phyloP scores from a whole-genome alignment of 108 stramenopile species.

The Pseudonitzschia delicatissima region DNA sequence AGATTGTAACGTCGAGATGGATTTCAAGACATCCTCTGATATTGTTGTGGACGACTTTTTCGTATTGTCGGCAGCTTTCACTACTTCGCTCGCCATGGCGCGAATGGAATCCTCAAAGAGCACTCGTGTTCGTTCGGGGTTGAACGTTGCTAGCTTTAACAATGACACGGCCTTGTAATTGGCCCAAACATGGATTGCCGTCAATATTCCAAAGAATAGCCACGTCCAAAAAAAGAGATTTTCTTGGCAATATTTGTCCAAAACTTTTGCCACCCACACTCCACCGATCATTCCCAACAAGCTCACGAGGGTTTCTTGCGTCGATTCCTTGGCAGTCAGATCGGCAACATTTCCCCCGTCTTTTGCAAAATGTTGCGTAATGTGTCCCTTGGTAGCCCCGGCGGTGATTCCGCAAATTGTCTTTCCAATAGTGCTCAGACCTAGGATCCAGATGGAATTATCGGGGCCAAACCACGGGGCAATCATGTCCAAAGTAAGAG shows the following conservation, averaged over 20 bases:
- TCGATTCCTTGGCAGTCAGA: slow-evolving; percentile 90
- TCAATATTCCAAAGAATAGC: slow-evolving; percentile 77
- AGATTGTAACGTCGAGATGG: slow-evolving; percentile 3
- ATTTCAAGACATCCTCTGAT: slow-evolving; percentile 4
- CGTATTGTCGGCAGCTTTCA: neutral
- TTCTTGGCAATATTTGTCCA: slow-evolving; percentile 34
- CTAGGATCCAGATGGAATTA: slow-evolving; percentile 38
- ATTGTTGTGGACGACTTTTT: neutral
- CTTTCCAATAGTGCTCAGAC: slow-evolving; percentile 80
- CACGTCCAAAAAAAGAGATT: slow-evolving; percentile 43
- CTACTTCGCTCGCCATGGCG: slow-evolving; percentile 6
- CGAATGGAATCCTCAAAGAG: slow-evolving; percentile 18
- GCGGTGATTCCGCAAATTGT: slow-evolving; percentile 88
- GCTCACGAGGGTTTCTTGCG: slow-evolving; percentile 94
- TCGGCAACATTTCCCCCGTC: slow-evolving; percentile 86
- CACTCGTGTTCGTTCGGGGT: slow-evolving; percentile 49
- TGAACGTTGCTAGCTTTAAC: slow-evolving; percentile 80
- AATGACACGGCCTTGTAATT: slow-evolving; percentile 84
- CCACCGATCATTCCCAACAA: slow-evolving; percentile 88
- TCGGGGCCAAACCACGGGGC: slow-evolving; percentile 46
- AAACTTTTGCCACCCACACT: slow-evolving; percentile 43
- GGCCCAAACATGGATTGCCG: slow-evolving; percentile 88
- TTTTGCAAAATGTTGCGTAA: slow-evolving; percentile 77
- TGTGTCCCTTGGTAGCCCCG: slow-evolving; percentile 83
- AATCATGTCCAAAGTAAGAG: slow-evolving; percentile 87